Base-by-base conservation (phyloP, 2,329 filamentous ascomycete genomes). In the Trichoderma sp. region DNA sequence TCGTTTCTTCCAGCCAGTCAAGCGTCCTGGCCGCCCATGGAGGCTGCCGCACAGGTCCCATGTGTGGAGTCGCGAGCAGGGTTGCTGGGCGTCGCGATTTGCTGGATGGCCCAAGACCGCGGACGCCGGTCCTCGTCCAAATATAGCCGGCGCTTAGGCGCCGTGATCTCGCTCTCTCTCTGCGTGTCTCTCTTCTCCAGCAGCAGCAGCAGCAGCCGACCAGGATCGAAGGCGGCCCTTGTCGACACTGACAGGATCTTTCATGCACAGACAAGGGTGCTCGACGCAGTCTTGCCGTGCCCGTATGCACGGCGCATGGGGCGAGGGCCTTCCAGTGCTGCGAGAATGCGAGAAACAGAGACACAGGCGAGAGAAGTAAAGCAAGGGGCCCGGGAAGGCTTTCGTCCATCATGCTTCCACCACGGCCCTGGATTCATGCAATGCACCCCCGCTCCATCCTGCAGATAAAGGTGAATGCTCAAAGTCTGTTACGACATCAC, bases 141-240 rank as follows among this genome's bases (percentile, higher is more conserved):
- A 72, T 73, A 74, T 74, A 74, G 73, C 67, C 63, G 68, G 66
- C 68, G 64, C 63, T 66, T 73, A 73, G 71, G 72, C 72, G 72
- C 72, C 69, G 69, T 69, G 69, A 71, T 68, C 69, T 69, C 61
- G 39, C 30, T 65, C 15, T 44, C 43, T n/a, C 17, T 6, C 21
- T 24, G 21, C 21, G 21, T 45, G 6, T 45, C 43, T n/a, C 5
- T 45, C 43, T 45, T 19, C 45, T 48, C 45, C 24, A 63, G 55
- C 44, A 51, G 57, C 52, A 58, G 43, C 50, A 66, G 50, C 24
- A 52, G 58, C 58, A 51, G 51, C 44, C 48, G 58, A 63, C 59
- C 17, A 56, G 51, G 51, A 39, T 59, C 39, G 45, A 51, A 19
- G n/a, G 19, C 34, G 14, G 47, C 45, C 63, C 59, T 58, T 21